Evolutionary conservation across 257 asterid species (phyloP).

Genomic region (Solanum pimpinellifolium): DNA sequence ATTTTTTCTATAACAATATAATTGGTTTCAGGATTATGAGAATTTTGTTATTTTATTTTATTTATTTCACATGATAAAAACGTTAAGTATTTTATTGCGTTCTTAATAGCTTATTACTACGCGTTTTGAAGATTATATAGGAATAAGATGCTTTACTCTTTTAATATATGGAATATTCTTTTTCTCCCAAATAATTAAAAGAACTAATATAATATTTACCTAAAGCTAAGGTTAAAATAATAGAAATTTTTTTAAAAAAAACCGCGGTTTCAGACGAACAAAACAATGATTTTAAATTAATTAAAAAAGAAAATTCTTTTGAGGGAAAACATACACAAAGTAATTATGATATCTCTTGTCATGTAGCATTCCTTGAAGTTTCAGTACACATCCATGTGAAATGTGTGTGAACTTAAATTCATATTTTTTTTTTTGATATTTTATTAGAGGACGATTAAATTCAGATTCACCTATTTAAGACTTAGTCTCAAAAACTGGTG

Average conservation of each 20-base stretch:
- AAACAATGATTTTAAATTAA: not conserved
- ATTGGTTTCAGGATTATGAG: not conserved
- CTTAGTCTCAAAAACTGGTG: too few species aligned
- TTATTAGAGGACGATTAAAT: too few species aligned
- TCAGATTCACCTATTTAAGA: too few species aligned
- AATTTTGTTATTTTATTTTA: not conserved
- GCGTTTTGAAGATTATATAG: not conserved
- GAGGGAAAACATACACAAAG: not conserved
- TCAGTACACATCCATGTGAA: not conserved
- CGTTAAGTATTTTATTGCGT: not conserved
- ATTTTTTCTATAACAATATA: too few species aligned
- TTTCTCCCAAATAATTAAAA: not conserved
- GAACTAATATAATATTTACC: not conserved
- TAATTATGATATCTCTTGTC: not conserved
- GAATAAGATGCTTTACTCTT: not conserved
- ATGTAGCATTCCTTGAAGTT: not conserved
- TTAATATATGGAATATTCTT: not conserved
- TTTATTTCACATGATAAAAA: not conserved
- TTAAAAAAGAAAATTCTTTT: not conserved
- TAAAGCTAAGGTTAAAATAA: not conserved
- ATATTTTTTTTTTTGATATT: too few species aligned
- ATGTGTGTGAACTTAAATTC: not conserved
- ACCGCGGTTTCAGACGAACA: not conserved
- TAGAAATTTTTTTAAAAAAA: too few species aligned
- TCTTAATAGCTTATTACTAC: not conserved